Base-by-base conservation (phyloP, 768 basidiomycete genomes). In the Phylloporus sp. region DNA sequence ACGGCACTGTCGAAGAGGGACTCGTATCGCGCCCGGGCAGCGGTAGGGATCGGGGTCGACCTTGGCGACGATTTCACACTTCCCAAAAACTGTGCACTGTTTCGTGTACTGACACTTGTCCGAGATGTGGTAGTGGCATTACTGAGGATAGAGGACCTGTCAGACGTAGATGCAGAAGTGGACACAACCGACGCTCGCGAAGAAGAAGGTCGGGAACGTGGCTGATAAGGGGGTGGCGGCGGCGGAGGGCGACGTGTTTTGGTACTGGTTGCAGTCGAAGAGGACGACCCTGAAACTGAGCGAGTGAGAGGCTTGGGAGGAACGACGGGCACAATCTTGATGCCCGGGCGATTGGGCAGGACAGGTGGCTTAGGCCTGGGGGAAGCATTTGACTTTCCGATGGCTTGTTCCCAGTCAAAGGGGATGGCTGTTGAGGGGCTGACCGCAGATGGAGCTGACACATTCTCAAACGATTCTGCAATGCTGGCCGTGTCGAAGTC, bases 401-500 rank as follows among this genome's bases (percentile, higher is more conserved):
- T 61, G n/a, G 75, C 72, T 49, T 67, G 71, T 49, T 79, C 78
- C 79, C 81, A 84, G 53, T 81, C 79, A 24, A 73, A 70, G 18
- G 67, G 63, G 26, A 78, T 71, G 23, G 76, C 71, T 13, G 75
- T 74, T 13, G 71, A 70, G 13, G 84, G 83, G 56, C 82, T 86
- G 29, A 73, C 71, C 6, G 80, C 65, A 15, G 79, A 76, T 7
- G 80, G 72, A 4, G 75, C 69, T 9, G 84, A 81, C 18, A 89
- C 76, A 31, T 86, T 76, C 62, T 89, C 88, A 58, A 82, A 90
- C 2, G 86, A 88, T 54, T 85, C 86, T 44, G 77, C 75, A n/a
- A 86, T 75, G 58, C 84, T 85, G 36, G 72, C 70, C 8, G 76
- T 70, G 55, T 85, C 84, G 2, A 69, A 56, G 34, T 82, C 79